Percentiles rank a stretch among this genome's conserved stretches.
Conservation (phyloP, 2,329 filamentous ascomycete genomes). For the Aspergillus clavatus region DNA sequence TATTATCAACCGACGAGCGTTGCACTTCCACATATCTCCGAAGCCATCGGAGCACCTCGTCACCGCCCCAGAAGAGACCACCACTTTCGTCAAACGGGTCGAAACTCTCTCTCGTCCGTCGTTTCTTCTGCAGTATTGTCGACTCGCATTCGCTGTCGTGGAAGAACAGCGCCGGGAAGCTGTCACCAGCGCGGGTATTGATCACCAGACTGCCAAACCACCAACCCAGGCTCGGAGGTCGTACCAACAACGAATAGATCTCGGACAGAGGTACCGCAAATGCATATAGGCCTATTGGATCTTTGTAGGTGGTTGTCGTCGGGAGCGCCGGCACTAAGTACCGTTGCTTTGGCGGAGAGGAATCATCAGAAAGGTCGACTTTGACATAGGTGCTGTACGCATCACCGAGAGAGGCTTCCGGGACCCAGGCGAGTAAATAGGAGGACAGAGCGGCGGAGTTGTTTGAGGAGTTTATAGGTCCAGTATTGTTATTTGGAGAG, state of each 20-base stretch:
- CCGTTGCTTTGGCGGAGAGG: slow-evolving; percentile 75
- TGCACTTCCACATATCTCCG: slow-evolving; percentile 79
- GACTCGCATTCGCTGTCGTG: slow-evolving; percentile 96
- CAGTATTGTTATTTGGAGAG: slow-evolving; percentile 26
- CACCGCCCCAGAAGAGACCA: slow-evolving; percentile 89
- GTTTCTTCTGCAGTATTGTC: slow-evolving; percentile 91
- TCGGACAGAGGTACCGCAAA: slow-evolving; percentile 88
- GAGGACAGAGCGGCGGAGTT: slow-evolving; percentile 55
- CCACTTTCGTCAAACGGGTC: slow-evolving; percentile 84
- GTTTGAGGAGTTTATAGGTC: slow-evolving; percentile 42
- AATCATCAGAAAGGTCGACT: slow-evolving; percentile 79
- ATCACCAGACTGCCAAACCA: slow-evolving; percentile 97
- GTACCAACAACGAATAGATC: slow-evolving; percentile 83
- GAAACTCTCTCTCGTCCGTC: slow-evolving; percentile 74
- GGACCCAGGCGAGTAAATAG: slow-evolving; percentile 86
- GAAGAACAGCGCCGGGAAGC: slow-evolving; percentile 93
- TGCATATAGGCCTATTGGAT: slow-evolving; percentile 71
- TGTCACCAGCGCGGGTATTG: slow-evolving; percentile 84
- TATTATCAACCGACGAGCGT: slow-evolving; percentile 78
- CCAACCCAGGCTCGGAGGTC: slow-evolving; percentile 92
- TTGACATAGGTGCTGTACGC: slow-evolving; percentile 88
- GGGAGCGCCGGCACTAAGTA: slow-evolving; percentile 90
- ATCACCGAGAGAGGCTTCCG: slow-evolving; percentile 81
- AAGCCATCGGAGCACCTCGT: slow-evolving; percentile 89
- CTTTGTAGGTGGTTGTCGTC: slow-evolving; percentile 70